phyloP scores from a whole-genome alignment of 1,284 basidiomycete genomes.

The Tilletia caries region DNA sequence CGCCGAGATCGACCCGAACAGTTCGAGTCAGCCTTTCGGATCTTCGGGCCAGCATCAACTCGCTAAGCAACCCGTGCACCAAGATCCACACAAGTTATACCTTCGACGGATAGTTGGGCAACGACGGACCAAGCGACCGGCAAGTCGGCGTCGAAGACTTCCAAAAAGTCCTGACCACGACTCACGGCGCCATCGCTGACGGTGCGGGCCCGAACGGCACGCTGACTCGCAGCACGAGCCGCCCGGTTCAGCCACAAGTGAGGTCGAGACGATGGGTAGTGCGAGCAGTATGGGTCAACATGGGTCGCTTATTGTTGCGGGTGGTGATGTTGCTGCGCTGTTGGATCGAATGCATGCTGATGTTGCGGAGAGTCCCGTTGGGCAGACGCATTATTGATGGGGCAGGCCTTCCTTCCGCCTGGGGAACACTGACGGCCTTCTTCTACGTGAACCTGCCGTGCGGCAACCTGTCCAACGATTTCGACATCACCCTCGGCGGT shows the following conservation, averaged over 20 bases:
- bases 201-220: constrained; percentile 3
- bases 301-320: background rate
- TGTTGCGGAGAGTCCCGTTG: no score
- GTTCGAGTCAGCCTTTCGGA: no score
- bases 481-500: constrained; percentile 49
- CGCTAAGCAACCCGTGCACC: background rate
- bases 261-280: background rate
- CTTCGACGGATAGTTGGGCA: constrained; percentile 16
- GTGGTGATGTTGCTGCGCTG: background rate
- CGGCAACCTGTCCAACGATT: constrained; percentile 30
- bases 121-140: constrained; percentile 10
- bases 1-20: no score
- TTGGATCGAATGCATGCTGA: constrained; percentile 4
- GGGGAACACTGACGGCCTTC: constrained; percentile 40
- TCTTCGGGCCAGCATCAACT: constrained; percentile 10
- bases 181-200: background rate
- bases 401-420: constrained; percentile 35
- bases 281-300: background rate
- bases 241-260: background rate
- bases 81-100: constrained; percentile 13
- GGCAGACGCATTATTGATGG: no score
- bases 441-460: constrained; percentile 36
- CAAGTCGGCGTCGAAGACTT: constrained; percentile 34
- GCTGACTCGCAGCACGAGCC: background rate
- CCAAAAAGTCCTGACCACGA: constrained; percentile 23